Conservation (phyloP, 2,329 filamentous ascomycete genomes). For the Trichoderma sp. region DNA sequence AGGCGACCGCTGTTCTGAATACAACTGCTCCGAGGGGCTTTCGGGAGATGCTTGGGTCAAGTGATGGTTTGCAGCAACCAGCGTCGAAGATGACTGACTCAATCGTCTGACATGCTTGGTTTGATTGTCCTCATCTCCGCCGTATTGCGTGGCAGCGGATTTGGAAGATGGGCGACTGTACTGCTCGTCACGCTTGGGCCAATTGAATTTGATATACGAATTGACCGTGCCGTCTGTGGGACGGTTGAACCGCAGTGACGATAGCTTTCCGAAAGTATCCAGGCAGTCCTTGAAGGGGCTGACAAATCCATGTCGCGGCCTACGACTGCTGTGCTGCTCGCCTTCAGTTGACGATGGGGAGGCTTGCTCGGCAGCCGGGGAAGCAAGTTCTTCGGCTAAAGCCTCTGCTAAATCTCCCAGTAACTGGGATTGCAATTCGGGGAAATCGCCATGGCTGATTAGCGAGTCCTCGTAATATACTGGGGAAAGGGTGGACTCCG, state of each 20-base stretch:
- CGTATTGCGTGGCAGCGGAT: not conserved
- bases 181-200: slow-evolving; percentile 31
- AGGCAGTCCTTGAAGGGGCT: slow-evolving; percentile 40
- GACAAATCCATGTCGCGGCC: slow-evolving; percentile 21
- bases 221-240: slow-evolving; percentile 41
- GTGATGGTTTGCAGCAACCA: not conserved
- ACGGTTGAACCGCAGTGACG: slow-evolving; percentile 33
- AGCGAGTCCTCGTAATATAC: slow-evolving; percentile 13
- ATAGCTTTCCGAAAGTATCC: slow-evolving; percentile 34
- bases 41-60: not conserved
- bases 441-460: not conserved
- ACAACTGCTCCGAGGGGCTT: not conserved
- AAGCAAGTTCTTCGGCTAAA: not conserved
- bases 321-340: slow-evolving; percentile 21
- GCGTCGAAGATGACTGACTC: not conserved
- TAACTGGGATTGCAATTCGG: slow-evolving; percentile 20
- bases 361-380: slow-evolving; percentile 10
- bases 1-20: not conserved
- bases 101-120: not conserved
- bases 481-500: slow-evolving; percentile 28
- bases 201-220: slow-evolving; percentile 44
- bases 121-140: not conserved
- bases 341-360: slow-evolving; percentile 20
- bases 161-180: not conserved
- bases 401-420: slow-evolving; percentile 27